Percentiles rank a stretch among this genome's conserved stretches.
Evolutionary conservation across 2,329 filamentous ascomycete species (phyloP).

Genomic region (Clonostachys solani): DNA sequence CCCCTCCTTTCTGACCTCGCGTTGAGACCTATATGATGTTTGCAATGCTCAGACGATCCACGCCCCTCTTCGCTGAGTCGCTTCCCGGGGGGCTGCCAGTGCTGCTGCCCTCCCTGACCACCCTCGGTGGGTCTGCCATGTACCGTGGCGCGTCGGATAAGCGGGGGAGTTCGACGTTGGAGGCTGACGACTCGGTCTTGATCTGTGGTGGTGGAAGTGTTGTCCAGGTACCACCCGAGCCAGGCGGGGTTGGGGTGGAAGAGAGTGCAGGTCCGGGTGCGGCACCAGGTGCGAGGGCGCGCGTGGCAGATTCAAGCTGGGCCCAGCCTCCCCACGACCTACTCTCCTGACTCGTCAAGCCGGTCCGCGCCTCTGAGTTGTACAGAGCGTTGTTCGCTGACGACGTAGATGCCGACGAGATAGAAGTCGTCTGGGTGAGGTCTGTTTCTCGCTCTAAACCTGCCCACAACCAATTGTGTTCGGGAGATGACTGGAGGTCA

Average conservation of each 20-base stretch:
- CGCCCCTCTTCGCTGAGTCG: slow-evolving; percentile 13
- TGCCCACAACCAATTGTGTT: slow-evolving; percentile 81
- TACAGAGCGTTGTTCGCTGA: slow-evolving; percentile 18
- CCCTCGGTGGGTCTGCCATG: slow-evolving; percentile 15
- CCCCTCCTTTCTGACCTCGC: too few relatives aligned
- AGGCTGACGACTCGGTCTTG: slow-evolving; percentile 23
- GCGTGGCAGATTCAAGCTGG: slow-evolving; percentile 52
- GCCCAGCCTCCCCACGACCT: slow-evolving; percentile 80
- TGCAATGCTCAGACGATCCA: slow-evolving; percentile 33
- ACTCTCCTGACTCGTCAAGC: slow-evolving; percentile 51
- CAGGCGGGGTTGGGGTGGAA: slow-evolving; percentile 8
- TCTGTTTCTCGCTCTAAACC: slow-evolving; percentile 45
- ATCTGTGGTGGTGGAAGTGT: slow-evolving; percentile 22
- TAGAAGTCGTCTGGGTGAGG: not conserved
- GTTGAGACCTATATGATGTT: slow-evolving; percentile 31
- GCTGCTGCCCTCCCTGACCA: slow-evolving; percentile 13
- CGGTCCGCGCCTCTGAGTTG: slow-evolving; percentile 42
- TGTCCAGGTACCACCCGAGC: slow-evolving; percentile 23
- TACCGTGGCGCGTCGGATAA: slow-evolving; percentile 21
- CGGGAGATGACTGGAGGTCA: slow-evolving; percentile 76
- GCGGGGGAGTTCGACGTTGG: slow-evolving; percentile 17
- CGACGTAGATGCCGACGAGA: slow-evolving; percentile 15
- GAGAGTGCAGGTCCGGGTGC: not conserved
- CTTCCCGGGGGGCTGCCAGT: slow-evolving; percentile 18
- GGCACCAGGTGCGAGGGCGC: slow-evolving; percentile 11